A percentile compares a stretch with the other conserved stretches of the same genome.
Evolutionary conservation across 2,329 filamentous ascomycete genomes (phyloP).

Genomic region (Byssoonygena ceratinophila): DNA sequence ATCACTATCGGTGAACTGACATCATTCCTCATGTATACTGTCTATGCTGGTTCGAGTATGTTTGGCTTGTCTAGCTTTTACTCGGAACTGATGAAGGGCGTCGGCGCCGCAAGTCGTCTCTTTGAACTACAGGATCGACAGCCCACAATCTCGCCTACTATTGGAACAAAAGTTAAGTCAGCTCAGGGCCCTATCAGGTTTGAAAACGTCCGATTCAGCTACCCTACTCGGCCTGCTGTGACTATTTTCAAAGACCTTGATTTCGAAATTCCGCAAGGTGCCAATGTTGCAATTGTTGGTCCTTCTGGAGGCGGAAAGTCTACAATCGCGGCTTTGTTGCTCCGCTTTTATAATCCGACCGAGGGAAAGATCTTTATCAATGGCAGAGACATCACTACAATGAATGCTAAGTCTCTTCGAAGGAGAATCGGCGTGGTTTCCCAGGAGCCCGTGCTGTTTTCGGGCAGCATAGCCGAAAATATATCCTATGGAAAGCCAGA

Average conservation of each 20-base stretch:
- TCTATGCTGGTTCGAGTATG: slow-evolving; percentile 72
- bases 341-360: slow-evolving; percentile 83
- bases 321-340: slow-evolving; percentile 80
- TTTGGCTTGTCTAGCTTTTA: slow-evolving; percentile 95
- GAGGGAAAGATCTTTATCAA: slow-evolving; percentile 70
- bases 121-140: slow-evolving; percentile 92
- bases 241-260: slow-evolving; percentile 78
- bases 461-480: slow-evolving; percentile 64
- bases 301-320: slow-evolving; percentile 94
- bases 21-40: slow-evolving; percentile 97
- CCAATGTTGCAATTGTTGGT: slow-evolving; percentile 91
- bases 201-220: slow-evolving; percentile 73
- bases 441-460: slow-evolving; percentile 90
- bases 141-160: slow-evolving; percentile 76
- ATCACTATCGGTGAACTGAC: slow-evolving; percentile 89
- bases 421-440: slow-evolving; percentile 90
- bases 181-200: slow-evolving; percentile 86
- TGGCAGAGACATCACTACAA: slow-evolving; percentile 65
- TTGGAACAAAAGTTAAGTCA: slow-evolving; percentile 65
- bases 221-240: slow-evolving; percentile 86
- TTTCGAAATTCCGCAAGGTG: slow-evolving; percentile 86
- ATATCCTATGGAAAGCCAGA: slow-evolving; percentile 81
- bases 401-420: slow-evolving; percentile 90
- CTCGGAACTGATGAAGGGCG: slow-evolving; percentile 97
- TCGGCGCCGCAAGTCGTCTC: slow-evolving; percentile 86